Evolutionary conservation across 2,329 filamentous ascomycete genomes (phyloP).

Genomic region (Phoma sp.): DNA sequence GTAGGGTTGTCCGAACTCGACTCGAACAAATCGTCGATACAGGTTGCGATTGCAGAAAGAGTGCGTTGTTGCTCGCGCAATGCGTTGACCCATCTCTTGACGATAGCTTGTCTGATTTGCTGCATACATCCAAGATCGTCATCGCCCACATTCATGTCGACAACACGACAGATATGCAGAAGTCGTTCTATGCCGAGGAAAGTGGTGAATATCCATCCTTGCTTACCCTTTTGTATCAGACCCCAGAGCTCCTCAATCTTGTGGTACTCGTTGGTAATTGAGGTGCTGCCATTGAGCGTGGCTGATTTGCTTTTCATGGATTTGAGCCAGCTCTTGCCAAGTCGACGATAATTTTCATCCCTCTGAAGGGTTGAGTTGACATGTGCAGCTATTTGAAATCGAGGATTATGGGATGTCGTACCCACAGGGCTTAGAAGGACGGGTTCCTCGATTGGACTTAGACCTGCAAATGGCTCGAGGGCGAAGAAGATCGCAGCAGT

Average conservation of each 20-base stretch:
- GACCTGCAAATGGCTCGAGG: constrained; percentile 14
- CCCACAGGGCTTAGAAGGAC: too few species aligned
- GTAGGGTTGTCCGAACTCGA: not conserved
- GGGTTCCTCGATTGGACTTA: not conserved
- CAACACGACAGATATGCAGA: constrained; percentile 17
- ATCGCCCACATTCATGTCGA: constrained; percentile 8
- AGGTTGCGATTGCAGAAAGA: not conserved
- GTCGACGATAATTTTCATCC: not conserved
- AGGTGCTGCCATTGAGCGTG: not conserved
- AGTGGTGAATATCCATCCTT: not conserved
- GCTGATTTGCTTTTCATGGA: not conserved
- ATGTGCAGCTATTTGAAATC: too few species aligned
- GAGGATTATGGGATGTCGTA: too few species aligned
- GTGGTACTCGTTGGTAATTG: not conserved
- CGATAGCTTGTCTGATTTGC: constrained; percentile 9
- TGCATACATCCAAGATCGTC: not conserved
- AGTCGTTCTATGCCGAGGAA: constrained; percentile 14
- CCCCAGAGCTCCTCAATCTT: constrained; percentile 8
- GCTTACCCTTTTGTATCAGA: not conserved
- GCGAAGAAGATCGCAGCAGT: constrained; percentile 11
- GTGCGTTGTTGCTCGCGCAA: constrained; percentile 3
- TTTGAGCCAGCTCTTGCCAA: constrained; percentile 1
- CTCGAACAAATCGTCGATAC: constrained; percentile 9
- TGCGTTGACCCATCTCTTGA: constrained; percentile 13
- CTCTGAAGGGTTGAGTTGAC: not conserved